Evolutionary conservation across 768 basidiomycete genomes (phyloP), one percentile per base, ranked within the genome.

Genomic region (Cystobasidium tubakii): DNA sequence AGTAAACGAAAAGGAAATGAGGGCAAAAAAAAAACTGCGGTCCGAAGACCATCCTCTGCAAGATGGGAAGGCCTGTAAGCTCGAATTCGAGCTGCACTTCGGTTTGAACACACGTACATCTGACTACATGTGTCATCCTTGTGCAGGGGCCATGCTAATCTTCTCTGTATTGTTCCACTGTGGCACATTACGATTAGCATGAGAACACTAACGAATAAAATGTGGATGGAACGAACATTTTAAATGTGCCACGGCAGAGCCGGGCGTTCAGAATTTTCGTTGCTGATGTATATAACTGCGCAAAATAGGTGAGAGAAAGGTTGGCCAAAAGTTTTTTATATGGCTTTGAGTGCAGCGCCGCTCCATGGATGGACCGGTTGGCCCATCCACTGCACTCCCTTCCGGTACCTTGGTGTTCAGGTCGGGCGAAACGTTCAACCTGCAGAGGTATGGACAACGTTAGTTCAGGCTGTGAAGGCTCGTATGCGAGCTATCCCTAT

Each of bases 141-240:
- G 92, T 95, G 93, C 92, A 95, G 92, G 93, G 92, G 92, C 93
- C 90, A 95, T 95, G 92, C 92, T 94, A 93, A 95, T 93, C 92
- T 94, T 94, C 92, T 95, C 29, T 33, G 57, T 39, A 33, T 62
- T 39, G 57, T 33, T 33, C 57, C 36, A 62, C n/a, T 31, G 23
- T 31, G 42, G 42, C 27, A 23, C 9, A 0, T 92, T 89, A 78
- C 97, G 95, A 81, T 99, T 99, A 82, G 98, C 95, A 89, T 92
- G 75, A 67, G 3, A 7, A 27, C 15, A n/a, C 33, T 19, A 27
- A 7, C 55, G 55, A 27, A 7, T 42, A 42, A 7, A 42, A 42
- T 42, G 7, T 42, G 9, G 42, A 42, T 7, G 17, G 42, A 42
- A 42, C 42, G 7, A 42, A 42, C 42, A 50, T 62, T 62, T 62